A percentile compares a stretch with the other conserved stretches of the same genome.
Evolutionary conservation across 2,329 filamentous ascomycete species (phyloP).

Genomic region (Aspergillus latus): DNA sequence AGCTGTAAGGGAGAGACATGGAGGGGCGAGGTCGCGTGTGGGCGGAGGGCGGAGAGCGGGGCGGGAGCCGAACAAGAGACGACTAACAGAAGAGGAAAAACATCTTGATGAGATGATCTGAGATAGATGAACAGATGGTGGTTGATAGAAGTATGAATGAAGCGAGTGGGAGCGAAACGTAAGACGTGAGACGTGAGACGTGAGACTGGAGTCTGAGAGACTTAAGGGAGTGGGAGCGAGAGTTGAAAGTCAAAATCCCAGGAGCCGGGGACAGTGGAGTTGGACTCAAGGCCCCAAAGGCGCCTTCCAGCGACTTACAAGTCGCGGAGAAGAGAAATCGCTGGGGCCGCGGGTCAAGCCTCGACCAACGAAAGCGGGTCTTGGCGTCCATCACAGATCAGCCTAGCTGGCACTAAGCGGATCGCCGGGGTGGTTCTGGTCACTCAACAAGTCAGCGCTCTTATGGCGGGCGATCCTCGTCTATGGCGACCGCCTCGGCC

Average conservation of each 20-base stretch:
- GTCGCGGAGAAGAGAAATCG: neutral
- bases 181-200: too few relatives aligned
- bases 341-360: neutral
- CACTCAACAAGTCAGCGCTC: neutral
- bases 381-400: neutral
- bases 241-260: neutral
- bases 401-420: neutral
- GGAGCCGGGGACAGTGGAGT: neutral
- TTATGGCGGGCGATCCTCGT: neutral
- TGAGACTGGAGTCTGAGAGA: too few relatives aligned
- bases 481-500: neutral
- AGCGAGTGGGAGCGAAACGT: neutral
- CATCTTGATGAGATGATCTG: neutral
- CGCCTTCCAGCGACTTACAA: neutral
- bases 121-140: neutral
- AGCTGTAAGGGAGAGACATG: constrained; percentile 27
- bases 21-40: constrained; percentile 6
- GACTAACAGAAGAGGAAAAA: neutral
- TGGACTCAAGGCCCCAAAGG: neutral
- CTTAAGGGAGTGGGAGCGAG: neutral
- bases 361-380: neutral
- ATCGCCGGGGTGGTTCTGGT: neutral
- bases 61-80: neutral
- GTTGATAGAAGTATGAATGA: neutral
- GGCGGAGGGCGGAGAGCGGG: neutral